Percentiles rank a stretch among this genome's conserved stretches.
Conservation (phyloP, 108 stramenopile species). For the Craspedostauros australis region DNA sequence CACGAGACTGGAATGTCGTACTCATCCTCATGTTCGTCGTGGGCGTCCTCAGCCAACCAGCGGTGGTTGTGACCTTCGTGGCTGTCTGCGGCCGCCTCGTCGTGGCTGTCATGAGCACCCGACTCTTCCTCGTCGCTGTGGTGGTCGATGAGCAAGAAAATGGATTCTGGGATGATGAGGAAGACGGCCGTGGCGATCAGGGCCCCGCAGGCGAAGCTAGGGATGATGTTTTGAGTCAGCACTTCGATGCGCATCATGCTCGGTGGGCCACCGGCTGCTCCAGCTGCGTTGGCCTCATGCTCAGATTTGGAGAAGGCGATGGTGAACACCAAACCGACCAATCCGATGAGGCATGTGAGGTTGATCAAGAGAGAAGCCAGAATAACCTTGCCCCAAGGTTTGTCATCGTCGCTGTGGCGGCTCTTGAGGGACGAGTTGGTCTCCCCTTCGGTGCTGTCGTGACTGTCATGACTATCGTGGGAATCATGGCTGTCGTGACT, state of each 20-base stretch:
- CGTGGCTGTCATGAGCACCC: neutral
- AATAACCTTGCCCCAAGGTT: constrained; percentile 51
- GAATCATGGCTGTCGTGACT: too few species aligned
- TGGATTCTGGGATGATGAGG: constrained; percentile 51
- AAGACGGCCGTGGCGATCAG: constrained; percentile 62
- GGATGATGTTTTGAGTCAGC: constrained; percentile 13
- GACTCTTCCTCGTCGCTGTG: constrained; percentile 13
- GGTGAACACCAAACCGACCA: constrained; percentile 20
- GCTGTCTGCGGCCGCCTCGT: neutral
- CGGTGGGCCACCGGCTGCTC: too few species aligned
- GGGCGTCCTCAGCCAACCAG: constrained; percentile 24
- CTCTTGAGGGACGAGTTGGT: constrained; percentile 1
- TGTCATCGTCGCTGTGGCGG: constrained; percentile 29
- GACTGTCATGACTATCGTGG: too few species aligned
- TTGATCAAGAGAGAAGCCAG: constrained; percentile 42
- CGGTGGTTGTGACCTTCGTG: constrained; percentile 28
- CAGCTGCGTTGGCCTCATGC: too few species aligned
- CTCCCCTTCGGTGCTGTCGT: neutral
- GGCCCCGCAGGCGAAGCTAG: constrained; percentile 57
- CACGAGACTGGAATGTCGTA: constrained; percentile 32
- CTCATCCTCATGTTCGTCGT: constrained; percentile 36
- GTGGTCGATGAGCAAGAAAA: constrained; percentile 30
- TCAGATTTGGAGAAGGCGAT: too few species aligned
- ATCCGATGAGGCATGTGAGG: constrained; percentile 39
- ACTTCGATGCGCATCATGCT: neutral